phyloP scores from a whole-genome alignment of 2,329 filamentous ascomycete genomes.

The Fusarium ramigenum region DNA sequence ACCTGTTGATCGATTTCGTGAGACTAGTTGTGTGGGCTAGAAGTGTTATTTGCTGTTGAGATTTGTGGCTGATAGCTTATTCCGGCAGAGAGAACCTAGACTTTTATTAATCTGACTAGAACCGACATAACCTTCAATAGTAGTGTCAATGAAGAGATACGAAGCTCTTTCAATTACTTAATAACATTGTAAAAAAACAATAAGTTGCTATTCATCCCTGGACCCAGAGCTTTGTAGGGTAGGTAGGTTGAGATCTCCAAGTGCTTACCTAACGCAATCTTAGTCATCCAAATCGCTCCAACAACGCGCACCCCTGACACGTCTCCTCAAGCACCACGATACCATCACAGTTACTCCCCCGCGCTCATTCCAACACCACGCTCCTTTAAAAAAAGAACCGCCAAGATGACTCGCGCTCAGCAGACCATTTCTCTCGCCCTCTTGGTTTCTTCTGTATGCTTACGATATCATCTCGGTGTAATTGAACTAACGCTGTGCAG shows the following conservation, averaged over 20 bases:
- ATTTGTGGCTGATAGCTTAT: too few relatives aligned
- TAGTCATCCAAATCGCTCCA: constrained; percentile 26
- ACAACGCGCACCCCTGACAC: constrained; percentile 41
- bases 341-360: constrained; percentile 14
- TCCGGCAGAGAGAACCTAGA: too few relatives aligned
- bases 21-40: too few relatives aligned
- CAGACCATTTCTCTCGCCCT: constrained; percentile 91
- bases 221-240: background rate
- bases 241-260: background rate
- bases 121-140: fast-evolving
- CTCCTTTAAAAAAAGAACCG: constrained; percentile 17
- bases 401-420: constrained; percentile 89
- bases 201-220: background rate
- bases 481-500: constrained; percentile 58
- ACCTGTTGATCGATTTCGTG: background rate
- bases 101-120: too few relatives aligned
- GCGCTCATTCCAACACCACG: background rate
- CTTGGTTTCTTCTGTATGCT: constrained; percentile 83
- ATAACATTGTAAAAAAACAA: background rate
- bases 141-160: too few relatives aligned
- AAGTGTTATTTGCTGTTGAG: too few relatives aligned
- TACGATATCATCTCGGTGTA: fast-evolving
- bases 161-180: too few relatives aligned
- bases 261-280: background rate
- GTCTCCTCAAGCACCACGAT: constrained; percentile 41